These are phyloP conservation scores for Pseudodiploospora longispora DNA, from an alignment of 2,329 filamentous ascomycete species.

Conservation along the genomic window DNA sequence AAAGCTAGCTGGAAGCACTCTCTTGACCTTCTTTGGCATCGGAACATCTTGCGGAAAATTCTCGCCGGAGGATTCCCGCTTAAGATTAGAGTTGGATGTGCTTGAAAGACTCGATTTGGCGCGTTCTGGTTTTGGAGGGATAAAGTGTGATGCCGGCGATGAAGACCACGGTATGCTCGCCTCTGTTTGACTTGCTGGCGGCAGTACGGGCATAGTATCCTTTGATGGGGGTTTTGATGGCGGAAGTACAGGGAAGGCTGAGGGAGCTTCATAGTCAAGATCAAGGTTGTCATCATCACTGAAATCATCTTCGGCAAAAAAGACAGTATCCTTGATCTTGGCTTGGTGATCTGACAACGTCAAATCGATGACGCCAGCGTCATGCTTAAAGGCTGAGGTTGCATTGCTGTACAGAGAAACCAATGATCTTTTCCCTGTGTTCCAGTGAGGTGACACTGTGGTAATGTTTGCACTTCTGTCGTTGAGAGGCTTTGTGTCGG, in stretches of 20 bases:
- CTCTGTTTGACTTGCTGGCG: constrained; percentile 19
- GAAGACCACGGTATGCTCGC: constrained; percentile 62
- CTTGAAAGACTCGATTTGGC: constrained; percentile 11
- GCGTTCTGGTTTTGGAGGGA: constrained; percentile 24
- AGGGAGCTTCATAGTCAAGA: constrained; percentile 55
- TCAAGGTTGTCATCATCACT: constrained; percentile 76
- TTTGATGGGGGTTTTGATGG: constrained; percentile 15
- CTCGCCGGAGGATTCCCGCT: constrained; percentile 34
- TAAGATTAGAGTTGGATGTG: constrained; percentile 22
- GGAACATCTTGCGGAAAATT: constrained; percentile 17
- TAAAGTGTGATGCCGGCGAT: constrained; percentile 45
- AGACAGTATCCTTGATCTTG: constrained; percentile 33
- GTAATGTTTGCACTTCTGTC: constrained; percentile 22
- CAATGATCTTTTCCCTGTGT: constrained; percentile 18
- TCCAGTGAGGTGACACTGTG: background rate
- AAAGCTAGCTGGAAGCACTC: constrained; percentile 49
- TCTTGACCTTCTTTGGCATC: constrained; percentile 35
- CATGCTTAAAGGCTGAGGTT: constrained; percentile 35
- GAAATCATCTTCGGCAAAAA: constrained; percentile 75
- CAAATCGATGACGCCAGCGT: constrained; percentile 25
- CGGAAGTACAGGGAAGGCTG: constrained; percentile 35
- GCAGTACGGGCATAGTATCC: constrained; percentile 17
- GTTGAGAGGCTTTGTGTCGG: constrained; percentile 16
- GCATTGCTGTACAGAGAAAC: constrained; percentile 36
- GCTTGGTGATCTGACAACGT: constrained; percentile 19